These are phyloP conservation scores for Arctium minus DNA, from an alignment of 129 eudicot genomes.

Conservation along the genomic window DNA sequence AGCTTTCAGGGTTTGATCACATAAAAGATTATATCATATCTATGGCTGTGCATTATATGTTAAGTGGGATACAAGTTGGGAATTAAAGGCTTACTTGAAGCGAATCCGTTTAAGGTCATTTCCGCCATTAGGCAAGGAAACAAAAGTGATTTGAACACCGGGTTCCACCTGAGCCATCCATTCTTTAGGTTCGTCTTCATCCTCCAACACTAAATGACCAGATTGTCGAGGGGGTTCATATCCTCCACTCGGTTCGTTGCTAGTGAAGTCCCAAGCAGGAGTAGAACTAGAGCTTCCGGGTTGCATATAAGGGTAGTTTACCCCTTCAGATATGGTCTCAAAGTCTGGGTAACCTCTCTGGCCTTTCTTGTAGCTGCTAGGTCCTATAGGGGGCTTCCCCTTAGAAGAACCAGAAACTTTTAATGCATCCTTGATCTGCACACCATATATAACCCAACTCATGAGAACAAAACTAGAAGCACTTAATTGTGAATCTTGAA, in stretches of 20 bases:
- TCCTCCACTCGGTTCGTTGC: constrained; percentile 46
- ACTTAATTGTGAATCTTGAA: background rate
- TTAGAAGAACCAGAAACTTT: constrained; percentile 62
- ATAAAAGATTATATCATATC: too few species aligned
- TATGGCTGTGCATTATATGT: background rate
- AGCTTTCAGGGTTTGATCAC: background rate
- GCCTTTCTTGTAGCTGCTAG: constrained; percentile 54
- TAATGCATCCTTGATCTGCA: constrained; percentile 86
- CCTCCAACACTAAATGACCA: constrained; percentile 68
- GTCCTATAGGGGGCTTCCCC: constrained; percentile 53
- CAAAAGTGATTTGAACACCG: constrained; percentile 95
- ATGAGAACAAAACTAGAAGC: background rate
- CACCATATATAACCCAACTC: background rate
- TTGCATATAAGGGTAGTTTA: constrained; percentile 52
- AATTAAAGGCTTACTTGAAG: constrained; percentile 57
- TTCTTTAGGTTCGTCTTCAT: constrained; percentile 89
- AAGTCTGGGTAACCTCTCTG: constrained; percentile 60
- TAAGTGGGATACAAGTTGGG: background rate
- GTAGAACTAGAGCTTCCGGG: constrained; percentile 73
- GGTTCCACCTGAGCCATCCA: constrained; percentile 99
- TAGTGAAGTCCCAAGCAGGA: constrained; percentile 83
- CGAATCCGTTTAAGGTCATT: constrained; percentile 95
- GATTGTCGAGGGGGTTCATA: constrained; percentile 64
- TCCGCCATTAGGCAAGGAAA: constrained; percentile 86
- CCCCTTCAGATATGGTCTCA: constrained; percentile 63